Percentiles rank a stretch among this genome's conserved stretches.
phyloP scores from a whole-genome alignment of 2,329 filamentous ascomycete genomes.

The Tolypocladium amazonense region DNA sequence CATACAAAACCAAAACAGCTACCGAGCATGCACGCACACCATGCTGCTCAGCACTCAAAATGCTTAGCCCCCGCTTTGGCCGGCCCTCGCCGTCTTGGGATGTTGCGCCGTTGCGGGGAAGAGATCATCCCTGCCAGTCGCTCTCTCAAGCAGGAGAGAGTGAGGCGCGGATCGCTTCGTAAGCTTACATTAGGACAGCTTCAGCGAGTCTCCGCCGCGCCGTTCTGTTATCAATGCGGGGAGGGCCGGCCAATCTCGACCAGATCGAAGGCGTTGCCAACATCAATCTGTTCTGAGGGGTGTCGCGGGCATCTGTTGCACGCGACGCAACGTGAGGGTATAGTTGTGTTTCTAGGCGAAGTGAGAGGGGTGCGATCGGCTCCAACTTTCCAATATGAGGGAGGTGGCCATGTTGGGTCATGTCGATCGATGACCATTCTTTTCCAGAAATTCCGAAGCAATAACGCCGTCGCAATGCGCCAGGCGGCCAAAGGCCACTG shows the following conservation, averaged over 20 bases:
- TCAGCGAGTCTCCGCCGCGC: not conserved
- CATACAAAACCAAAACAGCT: conserved; percentile 3
- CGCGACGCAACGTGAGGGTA: not conserved
- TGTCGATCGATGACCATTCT: not conserved
- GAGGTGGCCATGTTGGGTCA: not conserved
- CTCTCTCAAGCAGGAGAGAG: not conserved
- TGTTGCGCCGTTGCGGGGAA: not conserved
- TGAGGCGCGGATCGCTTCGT: not conserved
- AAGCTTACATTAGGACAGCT: not conserved
- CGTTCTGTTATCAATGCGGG: too few species aligned
- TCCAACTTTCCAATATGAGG: not conserved
- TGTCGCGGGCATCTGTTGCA: not conserved
- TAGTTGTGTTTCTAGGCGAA: not conserved
- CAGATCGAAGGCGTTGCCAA: not conserved
- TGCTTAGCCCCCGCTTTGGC: not conserved
- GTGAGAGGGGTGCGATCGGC: not conserved
- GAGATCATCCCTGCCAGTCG: not conserved
- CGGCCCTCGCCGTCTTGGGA: not conserved
- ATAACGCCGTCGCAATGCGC: conserved; percentile 6
- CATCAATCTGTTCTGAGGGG: not conserved
- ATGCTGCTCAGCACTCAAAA: not conserved
- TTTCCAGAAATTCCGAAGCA: conserved; percentile 1
- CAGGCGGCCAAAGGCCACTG: not conserved
- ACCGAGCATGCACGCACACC: not conserved
- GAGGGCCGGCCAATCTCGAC: not conserved